These are phyloP conservation scores for Nakazawaea sp. DNA, from an alignment of 805 yeast species.

Conservation along the genomic window DNA sequence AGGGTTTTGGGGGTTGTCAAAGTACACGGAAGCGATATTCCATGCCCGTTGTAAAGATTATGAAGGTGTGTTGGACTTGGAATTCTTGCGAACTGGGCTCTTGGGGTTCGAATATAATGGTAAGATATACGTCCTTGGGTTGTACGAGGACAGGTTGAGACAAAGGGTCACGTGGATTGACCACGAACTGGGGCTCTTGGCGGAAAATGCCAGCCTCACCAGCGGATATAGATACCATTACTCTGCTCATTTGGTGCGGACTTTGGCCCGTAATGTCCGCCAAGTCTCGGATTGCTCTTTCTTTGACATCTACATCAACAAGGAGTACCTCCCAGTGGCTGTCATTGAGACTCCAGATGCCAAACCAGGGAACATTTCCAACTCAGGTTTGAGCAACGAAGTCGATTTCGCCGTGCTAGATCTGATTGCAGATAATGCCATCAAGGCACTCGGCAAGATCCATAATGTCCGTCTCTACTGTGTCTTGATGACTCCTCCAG, in stretches of 20 bases:
- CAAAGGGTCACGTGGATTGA: constrained; percentile 69
- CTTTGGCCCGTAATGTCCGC: constrained; percentile 74
- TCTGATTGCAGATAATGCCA: constrained; percentile 38
- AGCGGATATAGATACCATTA: constrained; percentile 59
- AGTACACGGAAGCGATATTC: constrained; percentile 67
- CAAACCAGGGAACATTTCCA: not conserved
- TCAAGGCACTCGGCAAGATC: constrained; percentile 38
- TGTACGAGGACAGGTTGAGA: constrained; percentile 85
- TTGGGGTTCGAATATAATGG: constrained; percentile 87
- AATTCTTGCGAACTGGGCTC: constrained; percentile 84
- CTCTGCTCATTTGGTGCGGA: constrained; percentile 78
- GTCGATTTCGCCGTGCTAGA: constrained; percentile 36
- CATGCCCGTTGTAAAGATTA: constrained; percentile 77
- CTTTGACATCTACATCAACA: constrained; percentile 74
- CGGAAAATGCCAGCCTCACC: constrained; percentile 13
- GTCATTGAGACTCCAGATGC: constrained; percentile 54
- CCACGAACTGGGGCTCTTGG: constrained; percentile 27
- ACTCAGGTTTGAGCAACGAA: constrained; percentile 5
- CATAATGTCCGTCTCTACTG: constrained; percentile 81
- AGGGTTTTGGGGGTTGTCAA: constrained; percentile 72
- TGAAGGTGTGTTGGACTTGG: constrained; percentile 62
- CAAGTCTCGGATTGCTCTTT: constrained; percentile 87
- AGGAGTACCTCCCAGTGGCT: constrained; percentile 78
- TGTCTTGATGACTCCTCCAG: constrained; percentile 72
- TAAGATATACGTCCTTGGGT: constrained; percentile 79